phyloP scores from a whole-genome alignment of 1,139 yeast genomes.

The Candida tropicalis region DNA sequence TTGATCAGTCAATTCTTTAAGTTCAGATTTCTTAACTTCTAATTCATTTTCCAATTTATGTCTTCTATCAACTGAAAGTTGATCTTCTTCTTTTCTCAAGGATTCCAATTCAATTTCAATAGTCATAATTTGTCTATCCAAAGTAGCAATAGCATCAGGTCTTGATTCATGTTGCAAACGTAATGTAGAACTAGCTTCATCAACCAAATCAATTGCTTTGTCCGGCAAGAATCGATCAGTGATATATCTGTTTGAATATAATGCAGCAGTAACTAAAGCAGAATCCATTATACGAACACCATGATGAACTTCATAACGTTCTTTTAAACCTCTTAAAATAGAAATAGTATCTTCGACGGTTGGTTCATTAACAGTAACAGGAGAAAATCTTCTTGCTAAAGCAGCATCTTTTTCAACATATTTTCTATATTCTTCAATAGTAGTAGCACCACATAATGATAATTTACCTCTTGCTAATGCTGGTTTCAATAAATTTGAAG shows the following conservation, averaged over 20 bases:
- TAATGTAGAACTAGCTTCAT: constrained; percentile 95
- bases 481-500: constrained; percentile 90
- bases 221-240: constrained; percentile 93
- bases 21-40: constrained; percentile 61
- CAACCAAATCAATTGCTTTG: constrained; percentile 93
- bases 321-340: constrained; percentile 89
- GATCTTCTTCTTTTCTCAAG: constrained; percentile 87
- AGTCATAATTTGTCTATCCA: constrained; percentile 90
- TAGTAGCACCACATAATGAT: constrained; percentile 96
- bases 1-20: constrained; percentile 67
- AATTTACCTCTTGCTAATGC: constrained; percentile 91
- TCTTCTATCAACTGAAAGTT: constrained; percentile 75
- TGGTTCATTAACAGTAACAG: constrained; percentile 89
- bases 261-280: constrained; percentile 93
- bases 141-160: constrained; percentile 89
- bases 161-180: constrained; percentile 95
- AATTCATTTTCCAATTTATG: constrained; percentile 66
- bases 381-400: constrained; percentile 87
- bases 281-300: constrained; percentile 96
- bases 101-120: constrained; percentile 94
- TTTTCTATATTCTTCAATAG: constrained; percentile 82
- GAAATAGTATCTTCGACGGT: constrained; percentile 89
- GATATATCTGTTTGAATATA: constrained; percentile 85
- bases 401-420: constrained; percentile 94
- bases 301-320: constrained; percentile 93